These are phyloP conservation scores for Caryopteris hybrid DNA, from an alignment of 305 asterid genomes.

Conservation along the genomic window DNA sequence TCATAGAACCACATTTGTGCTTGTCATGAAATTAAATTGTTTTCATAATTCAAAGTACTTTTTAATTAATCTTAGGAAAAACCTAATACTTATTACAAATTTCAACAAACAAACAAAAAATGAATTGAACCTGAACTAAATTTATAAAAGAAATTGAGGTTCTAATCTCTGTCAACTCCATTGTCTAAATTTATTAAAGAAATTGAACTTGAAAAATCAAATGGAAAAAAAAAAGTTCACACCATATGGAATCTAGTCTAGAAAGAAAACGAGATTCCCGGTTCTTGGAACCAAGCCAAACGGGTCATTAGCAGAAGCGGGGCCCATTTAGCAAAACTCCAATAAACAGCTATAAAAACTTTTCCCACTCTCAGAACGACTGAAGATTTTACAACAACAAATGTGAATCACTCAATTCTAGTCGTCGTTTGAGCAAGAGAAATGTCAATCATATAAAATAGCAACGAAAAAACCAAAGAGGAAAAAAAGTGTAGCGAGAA, in stretches of 20 bases:
- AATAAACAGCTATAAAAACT: background rate
- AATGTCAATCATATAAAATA: slow-evolving; percentile 13
- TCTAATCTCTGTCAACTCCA: too few species aligned
- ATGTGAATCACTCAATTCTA: slow-evolving; percentile 40
- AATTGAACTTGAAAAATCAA: background rate
- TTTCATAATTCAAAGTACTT: too few species aligned
- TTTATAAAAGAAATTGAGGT: too few species aligned
- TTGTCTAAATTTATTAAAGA: background rate
- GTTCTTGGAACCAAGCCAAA: slow-evolving; percentile 21
- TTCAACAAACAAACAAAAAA: too few species aligned
- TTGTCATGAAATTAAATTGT: too few species aligned
- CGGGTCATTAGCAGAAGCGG: slow-evolving; percentile 21
- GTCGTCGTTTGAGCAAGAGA: slow-evolving; percentile 9
- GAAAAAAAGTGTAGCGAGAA: background rate
- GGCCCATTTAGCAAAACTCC: slow-evolving; percentile 17
- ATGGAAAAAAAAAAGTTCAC: background rate
- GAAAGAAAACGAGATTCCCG: slow-evolving; percentile 13
- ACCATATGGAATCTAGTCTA: slow-evolving; percentile 15
- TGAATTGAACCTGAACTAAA: too few species aligned
- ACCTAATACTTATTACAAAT: too few species aligned
- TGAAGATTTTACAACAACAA: slow-evolving; percentile 10
- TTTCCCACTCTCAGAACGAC: background rate
- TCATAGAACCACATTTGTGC: too few species aligned
- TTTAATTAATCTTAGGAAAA: too few species aligned
- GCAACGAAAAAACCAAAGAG: background rate